A percentile compares a stretch with the other conserved stretches of the same genome.
Evolutionary conservation across 2,329 filamentous ascomycete species (phyloP).

Genomic region (Cladophialophora bantiana): DNA sequence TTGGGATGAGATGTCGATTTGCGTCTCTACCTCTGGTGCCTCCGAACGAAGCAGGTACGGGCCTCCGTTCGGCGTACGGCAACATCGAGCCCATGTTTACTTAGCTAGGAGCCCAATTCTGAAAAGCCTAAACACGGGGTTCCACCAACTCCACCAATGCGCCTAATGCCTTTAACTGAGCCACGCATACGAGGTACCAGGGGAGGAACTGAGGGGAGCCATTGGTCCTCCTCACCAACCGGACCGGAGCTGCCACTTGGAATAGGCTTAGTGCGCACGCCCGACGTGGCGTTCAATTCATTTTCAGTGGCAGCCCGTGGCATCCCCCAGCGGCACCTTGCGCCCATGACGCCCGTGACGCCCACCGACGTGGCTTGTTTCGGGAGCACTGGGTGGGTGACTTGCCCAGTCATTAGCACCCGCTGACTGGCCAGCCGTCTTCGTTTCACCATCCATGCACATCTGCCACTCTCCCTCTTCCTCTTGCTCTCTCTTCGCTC

Average conservation of each 20-base stretch:
- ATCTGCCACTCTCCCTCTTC: conserved; percentile 9
- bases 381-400: conserved; percentile 6
- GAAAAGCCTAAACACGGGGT: conserved; percentile 20
- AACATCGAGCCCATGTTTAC: conserved; percentile 15
- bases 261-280: conserved; percentile 18
- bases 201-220: neutral
- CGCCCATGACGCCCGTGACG: neutral
- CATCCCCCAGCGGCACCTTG: conserved; percentile 9
- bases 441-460: conserved; percentile 13
- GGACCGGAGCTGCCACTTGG: conserved; percentile 21
- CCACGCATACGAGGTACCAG: conserved; percentile 15
- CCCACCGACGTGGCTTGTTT: conserved; percentile 19
- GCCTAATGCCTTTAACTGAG: conserved; percentile 23
- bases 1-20: conserved; percentile 24
- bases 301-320: conserved; percentile 13
- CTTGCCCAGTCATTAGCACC: conserved; percentile 1
- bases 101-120: conserved; percentile 28
- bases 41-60: conserved; percentile 10
- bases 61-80: conserved; percentile 9
- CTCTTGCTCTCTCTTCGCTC: neutral
- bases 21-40: neutral
- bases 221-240: conserved; percentile 13
- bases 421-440: conserved; percentile 15
- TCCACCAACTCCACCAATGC: conserved; percentile 7
- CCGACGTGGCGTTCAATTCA: conserved; percentile 31